phyloP scores from a whole-genome alignment of 73 alveolate species.

The Tetrahymena elliotti region DNA sequence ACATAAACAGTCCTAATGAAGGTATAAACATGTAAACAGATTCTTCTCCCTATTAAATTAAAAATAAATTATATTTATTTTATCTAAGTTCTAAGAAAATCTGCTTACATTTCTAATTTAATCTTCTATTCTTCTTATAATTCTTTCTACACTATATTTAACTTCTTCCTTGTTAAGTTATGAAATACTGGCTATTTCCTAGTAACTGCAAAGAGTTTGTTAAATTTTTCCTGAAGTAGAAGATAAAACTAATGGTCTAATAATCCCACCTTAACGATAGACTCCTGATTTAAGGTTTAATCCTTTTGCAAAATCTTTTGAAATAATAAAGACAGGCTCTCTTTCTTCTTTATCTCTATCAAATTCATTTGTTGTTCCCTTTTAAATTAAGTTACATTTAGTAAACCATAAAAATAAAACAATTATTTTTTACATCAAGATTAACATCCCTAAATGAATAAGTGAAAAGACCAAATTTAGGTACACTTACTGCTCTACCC shows the following conservation, averaged over 20 bases:
- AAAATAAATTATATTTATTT: not conserved
- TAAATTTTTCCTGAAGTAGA: not conserved
- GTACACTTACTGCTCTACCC: conserved; percentile 55
- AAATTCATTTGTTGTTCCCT: conserved; percentile 60
- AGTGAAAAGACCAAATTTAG: conserved; percentile 53
- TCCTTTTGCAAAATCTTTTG: conserved; percentile 50
- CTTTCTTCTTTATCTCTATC: conserved; percentile 49
- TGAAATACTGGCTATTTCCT: not conserved
- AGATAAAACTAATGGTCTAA: not conserved
- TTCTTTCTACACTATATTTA: not conserved
- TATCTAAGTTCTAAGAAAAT: not conserved
- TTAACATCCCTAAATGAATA: conserved; percentile 47
- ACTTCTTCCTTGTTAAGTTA: not conserved
- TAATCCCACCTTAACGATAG: conserved; percentile 23
- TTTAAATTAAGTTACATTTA: not conserved
- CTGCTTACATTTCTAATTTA: not conserved
- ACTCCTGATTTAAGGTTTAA: conserved; percentile 48
- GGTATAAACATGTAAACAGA: not conserved
- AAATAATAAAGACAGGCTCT: conserved; percentile 48
- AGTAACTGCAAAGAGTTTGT: not conserved
- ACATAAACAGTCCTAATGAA: not conserved
- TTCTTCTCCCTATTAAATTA: not conserved
- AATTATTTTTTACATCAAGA: conserved; percentile 21
- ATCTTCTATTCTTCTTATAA: not conserved
- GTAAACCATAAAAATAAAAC: not conserved